Evolutionary conservation across 2,329 filamentous ascomycete species (phyloP).

Genomic region (Penicillium sumatraense): DNA sequence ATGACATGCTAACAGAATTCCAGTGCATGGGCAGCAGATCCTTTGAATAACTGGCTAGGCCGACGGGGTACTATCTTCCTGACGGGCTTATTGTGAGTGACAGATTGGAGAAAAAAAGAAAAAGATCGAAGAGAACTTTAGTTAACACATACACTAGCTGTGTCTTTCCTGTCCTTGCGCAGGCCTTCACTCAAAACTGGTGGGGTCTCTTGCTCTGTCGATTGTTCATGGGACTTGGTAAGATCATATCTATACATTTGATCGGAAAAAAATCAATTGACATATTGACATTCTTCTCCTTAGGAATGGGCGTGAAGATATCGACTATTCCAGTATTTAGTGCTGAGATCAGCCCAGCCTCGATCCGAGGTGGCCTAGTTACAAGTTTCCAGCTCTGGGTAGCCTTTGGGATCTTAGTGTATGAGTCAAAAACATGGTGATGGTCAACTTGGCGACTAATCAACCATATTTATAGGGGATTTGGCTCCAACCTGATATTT

Average conservation of each 20-base stretch:
- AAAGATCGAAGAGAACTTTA: neutral
- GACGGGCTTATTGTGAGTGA: conserved; percentile 32
- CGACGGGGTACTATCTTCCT: conserved; percentile 35
- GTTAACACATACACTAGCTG: conserved; percentile 11
- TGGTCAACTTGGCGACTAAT: neutral
- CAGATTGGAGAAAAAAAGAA: neutral
- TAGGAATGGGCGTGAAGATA: conserved; percentile 34
- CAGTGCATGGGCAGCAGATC: conserved; percentile 35
- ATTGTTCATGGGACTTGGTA: conserved; percentile 33
- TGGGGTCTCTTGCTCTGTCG: conserved; percentile 31
- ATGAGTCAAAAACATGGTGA: neutral
- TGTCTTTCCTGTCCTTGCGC: conserved; percentile 33
- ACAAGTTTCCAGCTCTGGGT: conserved; percentile 32
- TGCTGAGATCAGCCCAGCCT: conserved; percentile 31
- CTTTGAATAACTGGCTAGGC: conserved; percentile 33
- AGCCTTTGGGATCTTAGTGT: conserved; percentile 35
- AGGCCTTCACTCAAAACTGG: conserved; percentile 32
- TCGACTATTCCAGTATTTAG: conserved; percentile 34
- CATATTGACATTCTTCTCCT: neutral
- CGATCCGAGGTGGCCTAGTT: conserved; percentile 34
- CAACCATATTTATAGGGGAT: conserved; percentile 39
- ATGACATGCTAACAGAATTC: neutral
- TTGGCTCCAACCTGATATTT: conserved; percentile 38
- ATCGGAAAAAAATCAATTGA: no score
- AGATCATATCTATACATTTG: no score